Evolutionary conservation across 768 basidiomycete genomes (phyloP).

Genomic region (Agaricus subrufescens): DNA sequence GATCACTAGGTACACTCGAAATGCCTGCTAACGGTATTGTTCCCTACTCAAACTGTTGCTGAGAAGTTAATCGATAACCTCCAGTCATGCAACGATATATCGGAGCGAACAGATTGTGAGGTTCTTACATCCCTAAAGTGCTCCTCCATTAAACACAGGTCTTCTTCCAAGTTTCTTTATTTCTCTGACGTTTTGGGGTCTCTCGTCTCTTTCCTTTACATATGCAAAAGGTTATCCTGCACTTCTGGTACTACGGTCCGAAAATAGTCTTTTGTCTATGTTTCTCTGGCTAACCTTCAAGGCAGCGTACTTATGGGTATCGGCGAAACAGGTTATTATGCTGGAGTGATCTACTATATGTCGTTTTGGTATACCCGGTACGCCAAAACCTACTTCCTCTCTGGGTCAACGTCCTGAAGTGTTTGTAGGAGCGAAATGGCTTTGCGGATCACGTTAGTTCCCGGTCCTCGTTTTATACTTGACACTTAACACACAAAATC

Average conservation of each 20-base stretch:
- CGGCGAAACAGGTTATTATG: slow-evolving; percentile 58
- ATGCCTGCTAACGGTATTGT: slow-evolving; percentile 49
- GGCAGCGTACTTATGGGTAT: slow-evolving; percentile 48
- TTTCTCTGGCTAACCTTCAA: background rate
- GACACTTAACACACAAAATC: background rate
- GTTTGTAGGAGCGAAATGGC: slow-evolving; percentile 41
- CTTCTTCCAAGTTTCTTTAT: slow-evolving; percentile 43
- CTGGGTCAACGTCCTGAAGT: background rate
- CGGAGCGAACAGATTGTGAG: slow-evolving; percentile 54
- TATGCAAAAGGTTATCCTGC: slow-evolving; percentile 52
- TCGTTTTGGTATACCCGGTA: slow-evolving; percentile 53
- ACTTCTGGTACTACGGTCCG: slow-evolving; percentile 43
- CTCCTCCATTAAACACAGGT: background rate
- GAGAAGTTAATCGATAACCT: background rate
- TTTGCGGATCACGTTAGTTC: slow-evolving; percentile 38
- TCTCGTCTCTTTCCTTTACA: slow-evolving; percentile 46
- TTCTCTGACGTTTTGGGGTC: slow-evolving; percentile 47
- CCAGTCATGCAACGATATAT: slow-evolving; percentile 52
- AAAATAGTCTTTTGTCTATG: background rate
- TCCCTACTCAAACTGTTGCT: background rate
- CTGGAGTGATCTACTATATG: slow-evolving; percentile 57
- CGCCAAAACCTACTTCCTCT: background rate
- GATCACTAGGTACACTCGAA: slow-evolving; percentile 40
- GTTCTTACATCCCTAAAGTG: background rate
- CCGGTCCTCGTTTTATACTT: background rate